phyloP scores from a whole-genome alignment of 73 alveolate genomes.

The Paramecium tetraurelia region DNA sequence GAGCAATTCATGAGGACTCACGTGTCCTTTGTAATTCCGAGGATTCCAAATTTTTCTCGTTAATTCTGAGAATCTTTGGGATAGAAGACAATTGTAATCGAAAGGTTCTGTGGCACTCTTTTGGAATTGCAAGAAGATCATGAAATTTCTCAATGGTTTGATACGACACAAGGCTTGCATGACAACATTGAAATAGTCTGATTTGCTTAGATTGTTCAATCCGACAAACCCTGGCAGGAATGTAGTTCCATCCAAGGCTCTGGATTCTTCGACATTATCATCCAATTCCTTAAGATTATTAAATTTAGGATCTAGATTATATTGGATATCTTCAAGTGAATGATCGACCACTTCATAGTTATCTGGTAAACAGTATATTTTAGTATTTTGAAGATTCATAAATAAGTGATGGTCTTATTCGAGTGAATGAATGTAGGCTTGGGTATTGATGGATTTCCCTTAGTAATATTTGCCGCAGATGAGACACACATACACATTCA shows the following conservation, averaged over 20 bases:
- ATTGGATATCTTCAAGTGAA: conserved; percentile 74
- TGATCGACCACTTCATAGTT: conserved; percentile 89
- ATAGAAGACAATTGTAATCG: conserved; percentile 63
- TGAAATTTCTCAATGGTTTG: conserved; percentile 78
- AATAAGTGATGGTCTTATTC: conserved; percentile 92
- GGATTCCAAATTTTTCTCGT: conserved; percentile 96
- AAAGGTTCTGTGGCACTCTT: conserved; percentile 64
- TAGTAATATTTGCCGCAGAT: conserved; percentile 95
- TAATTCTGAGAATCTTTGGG: conserved; percentile 85
- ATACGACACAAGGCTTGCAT: conserved; percentile 89
- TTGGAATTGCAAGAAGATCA: conserved; percentile 67
- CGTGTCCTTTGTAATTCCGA: conserved; percentile 94
- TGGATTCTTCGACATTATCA: conserved; percentile 63
- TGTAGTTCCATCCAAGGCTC: conserved; percentile 85
- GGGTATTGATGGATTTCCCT: conserved; percentile 90
- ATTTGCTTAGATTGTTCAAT: conserved; percentile 88
- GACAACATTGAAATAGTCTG: conserved; percentile 93
- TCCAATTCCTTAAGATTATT: conserved; percentile 76
- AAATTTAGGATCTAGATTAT: conserved; percentile 82
- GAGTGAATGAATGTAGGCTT: conserved; percentile 90
- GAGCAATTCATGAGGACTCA: conserved; percentile 62
- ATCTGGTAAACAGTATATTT: conserved; percentile 95
- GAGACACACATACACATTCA: conserved; percentile 94
- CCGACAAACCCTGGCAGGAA: conserved; percentile 91
- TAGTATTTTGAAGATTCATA: conserved; percentile 82